Conservation (phyloP, 1,139 yeast genomes). For the Yamadazyma triangularis region DNA sequence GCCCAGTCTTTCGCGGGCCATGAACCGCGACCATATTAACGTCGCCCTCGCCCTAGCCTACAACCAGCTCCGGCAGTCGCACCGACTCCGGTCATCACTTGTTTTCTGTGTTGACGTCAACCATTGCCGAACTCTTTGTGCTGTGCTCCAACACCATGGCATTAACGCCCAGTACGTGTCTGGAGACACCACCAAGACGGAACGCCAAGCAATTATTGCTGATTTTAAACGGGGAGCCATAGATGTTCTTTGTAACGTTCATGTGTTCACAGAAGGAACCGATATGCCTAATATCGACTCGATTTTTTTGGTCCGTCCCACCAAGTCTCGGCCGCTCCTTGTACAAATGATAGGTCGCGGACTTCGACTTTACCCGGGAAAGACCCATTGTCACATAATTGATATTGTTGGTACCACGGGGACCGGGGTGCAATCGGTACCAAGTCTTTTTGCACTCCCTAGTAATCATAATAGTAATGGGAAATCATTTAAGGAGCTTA, state of each 20-base stretch:
- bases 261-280: slow-evolving; percentile 91
- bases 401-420: slow-evolving; percentile 68
- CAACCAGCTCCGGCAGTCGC: slow-evolving; percentile 33
- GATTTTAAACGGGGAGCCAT: slow-evolving; percentile 61
- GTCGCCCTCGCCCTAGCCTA: slow-evolving; percentile 58
- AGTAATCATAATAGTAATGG: slow-evolving; percentile 28
- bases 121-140: slow-evolving; percentile 59
- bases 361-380: slow-evolving; percentile 56
- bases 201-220: slow-evolving; percentile 48
- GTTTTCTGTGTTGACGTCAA: slow-evolving; percentile 73
- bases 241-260: slow-evolving; percentile 80
- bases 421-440: slow-evolving; percentile 58
- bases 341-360: slow-evolving; percentile 95
- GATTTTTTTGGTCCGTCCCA: slow-evolving; percentile 74
- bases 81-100: slow-evolving; percentile 55
- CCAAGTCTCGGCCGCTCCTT: slow-evolving; percentile 65
- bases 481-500: slow-evolving; percentile 23
- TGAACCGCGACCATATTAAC: slow-evolving; percentile 54
- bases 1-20: slow-evolving; percentile 45
- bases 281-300: slow-evolving; percentile 91
- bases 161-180: slow-evolving; percentile 73
- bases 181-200: slow-evolving; percentile 53
- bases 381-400: slow-evolving; percentile 65
- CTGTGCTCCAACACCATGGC: slow-evolving; percentile 53
- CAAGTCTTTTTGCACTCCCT: slow-evolving; percentile 49